Evolutionary conservation across 495 filamentous ascomycete genomes (phyloP).

Genomic region (Aspergillus mulundensis): DNA sequence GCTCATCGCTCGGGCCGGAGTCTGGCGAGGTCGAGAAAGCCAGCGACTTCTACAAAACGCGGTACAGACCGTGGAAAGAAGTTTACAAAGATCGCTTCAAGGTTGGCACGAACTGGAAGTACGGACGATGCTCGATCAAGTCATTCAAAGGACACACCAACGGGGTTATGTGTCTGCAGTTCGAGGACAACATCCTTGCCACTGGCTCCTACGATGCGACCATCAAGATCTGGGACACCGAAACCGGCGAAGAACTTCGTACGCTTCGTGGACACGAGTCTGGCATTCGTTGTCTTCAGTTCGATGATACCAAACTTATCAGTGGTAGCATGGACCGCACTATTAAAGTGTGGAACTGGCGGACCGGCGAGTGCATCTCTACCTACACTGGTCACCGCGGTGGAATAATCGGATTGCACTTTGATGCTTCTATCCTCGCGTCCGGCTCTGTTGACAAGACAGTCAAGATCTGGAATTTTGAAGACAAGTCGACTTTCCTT

Average conservation of each 20-base stretch:
- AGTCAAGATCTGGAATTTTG: conserved; percentile 92
- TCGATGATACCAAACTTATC: conserved; percentile 87
- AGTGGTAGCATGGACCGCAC: conserved; percentile 77
- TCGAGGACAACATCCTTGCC: conserved; percentile 86
- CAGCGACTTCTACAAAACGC: conserved; percentile 45
- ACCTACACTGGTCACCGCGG: conserved; percentile 72
- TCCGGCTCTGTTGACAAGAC: conserved; percentile 85
- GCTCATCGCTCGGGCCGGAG: conserved; percentile 27
- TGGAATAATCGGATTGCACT: conserved; percentile 83
- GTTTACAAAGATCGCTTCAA: conserved; percentile 86
- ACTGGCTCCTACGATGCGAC: conserved; percentile 94
- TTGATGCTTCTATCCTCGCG: conserved; percentile 74
- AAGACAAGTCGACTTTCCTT: conserved; percentile 70
- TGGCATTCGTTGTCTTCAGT: conserved; percentile 85
- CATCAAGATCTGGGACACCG: conserved; percentile 93
- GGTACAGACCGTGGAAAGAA: conserved; percentile 81
- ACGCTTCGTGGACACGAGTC: conserved; percentile 76
- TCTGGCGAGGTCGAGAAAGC: conserved; percentile 23
- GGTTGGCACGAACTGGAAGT: conserved; percentile 94
- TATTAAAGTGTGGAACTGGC: conserved; percentile 94
- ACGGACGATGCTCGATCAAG: conserved; percentile 78
- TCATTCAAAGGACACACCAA: conserved; percentile 87
- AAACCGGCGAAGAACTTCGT: conserved; percentile 78
- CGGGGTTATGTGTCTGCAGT: conserved; percentile 93
- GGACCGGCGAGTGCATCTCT: conserved; percentile 81